Evolutionary conservation across 495 filamentous ascomycete genomes (phyloP).

Genomic region (Clohesyomyces aquaticus): DNA sequence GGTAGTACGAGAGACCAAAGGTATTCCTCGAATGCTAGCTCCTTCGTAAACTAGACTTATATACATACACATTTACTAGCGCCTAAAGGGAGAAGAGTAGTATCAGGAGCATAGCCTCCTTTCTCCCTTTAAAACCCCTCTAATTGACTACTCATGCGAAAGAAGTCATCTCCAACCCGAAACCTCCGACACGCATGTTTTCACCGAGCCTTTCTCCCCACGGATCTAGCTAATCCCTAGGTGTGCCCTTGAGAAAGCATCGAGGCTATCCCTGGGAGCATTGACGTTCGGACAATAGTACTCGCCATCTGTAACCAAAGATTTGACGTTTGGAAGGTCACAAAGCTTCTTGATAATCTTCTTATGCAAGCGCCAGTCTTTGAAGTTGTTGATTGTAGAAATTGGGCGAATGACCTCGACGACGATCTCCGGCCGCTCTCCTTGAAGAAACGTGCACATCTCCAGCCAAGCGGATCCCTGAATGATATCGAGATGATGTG

Average conservation of each 20-base stretch:
- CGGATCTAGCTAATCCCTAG: not conserved
- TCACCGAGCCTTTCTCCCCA: too few relatives aligned
- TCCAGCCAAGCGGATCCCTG: not conserved
- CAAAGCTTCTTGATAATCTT: not conserved
- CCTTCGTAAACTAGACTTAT: too few relatives aligned
- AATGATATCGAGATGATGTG: not conserved
- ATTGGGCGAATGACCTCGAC: not conserved
- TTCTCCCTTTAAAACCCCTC: too few relatives aligned
- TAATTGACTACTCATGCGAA: too few relatives aligned
- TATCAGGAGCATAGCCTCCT: too few relatives aligned
- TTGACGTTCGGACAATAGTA: not conserved
- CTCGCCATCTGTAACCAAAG: not conserved
- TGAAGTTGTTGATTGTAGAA: slow-evolving; percentile 1
- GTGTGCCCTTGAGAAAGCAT: not conserved
- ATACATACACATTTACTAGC: too few relatives aligned
- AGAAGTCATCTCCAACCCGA: too few relatives aligned
- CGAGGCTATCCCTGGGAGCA: not conserved
- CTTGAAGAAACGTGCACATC: not conserved
- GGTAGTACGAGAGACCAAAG: too few relatives aligned
- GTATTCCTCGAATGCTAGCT: too few relatives aligned
- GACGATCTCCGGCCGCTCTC: too few relatives aligned
- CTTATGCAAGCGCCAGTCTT: not conserved
- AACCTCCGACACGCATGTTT: too few relatives aligned
- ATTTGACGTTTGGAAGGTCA: not conserved
- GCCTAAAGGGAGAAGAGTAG: too few relatives aligned